Evolutionary conservation across 1,284 basidiomycete genomes (phyloP), one percentile per base, ranked within the genome.

Genomic region (Cryptococcus hybrid): DNA sequence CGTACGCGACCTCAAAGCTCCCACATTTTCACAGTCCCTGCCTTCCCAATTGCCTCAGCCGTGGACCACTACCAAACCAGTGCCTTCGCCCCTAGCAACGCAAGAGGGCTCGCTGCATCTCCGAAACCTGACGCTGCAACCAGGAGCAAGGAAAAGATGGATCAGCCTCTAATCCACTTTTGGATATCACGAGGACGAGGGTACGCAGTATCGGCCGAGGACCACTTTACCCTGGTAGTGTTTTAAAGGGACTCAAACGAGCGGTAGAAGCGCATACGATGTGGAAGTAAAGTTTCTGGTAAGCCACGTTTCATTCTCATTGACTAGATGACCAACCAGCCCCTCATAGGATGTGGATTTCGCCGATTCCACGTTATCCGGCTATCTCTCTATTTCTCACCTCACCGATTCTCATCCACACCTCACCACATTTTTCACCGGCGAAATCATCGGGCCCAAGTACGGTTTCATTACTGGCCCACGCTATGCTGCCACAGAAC

Each of bases 391-490:
- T 62, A 95, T 95, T 70, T 86, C 87, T 9, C 88, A 90, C 40
- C 80, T 95, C 51, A 95, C 92, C 48, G 86, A 94, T 62, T 88
- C 93, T 65, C 92, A 91, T 82, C 90, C 89, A 12, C 88, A 91
- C 72, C 83, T 94, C 55, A 92, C 90, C 4, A 94, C 92, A 2
- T 95, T 92, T 71, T 95, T 95, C 77, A 90, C 92, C 70, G 92
- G 90, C 51, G 91, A 95, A 76, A 92, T 95, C 63, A 92, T 95
- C 64, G 91, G 92, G 24, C 64, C 65, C 2, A 85, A 89, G 39
- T 86, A 92, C 73, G 92, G 92, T 5, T 94, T 95, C 74, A 75
- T 91, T 68, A 95, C 92, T 1, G 84, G 86, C 59, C 85, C 69
- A 30, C 58, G 71, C n/a, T 93, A 88, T 85, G 90, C 89, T 3